Percentiles rank a stretch among this genome's conserved stretches.
Conservation (phyloP, 1,139 yeast genomes). For the Saccharomyces uvarum region DNA sequence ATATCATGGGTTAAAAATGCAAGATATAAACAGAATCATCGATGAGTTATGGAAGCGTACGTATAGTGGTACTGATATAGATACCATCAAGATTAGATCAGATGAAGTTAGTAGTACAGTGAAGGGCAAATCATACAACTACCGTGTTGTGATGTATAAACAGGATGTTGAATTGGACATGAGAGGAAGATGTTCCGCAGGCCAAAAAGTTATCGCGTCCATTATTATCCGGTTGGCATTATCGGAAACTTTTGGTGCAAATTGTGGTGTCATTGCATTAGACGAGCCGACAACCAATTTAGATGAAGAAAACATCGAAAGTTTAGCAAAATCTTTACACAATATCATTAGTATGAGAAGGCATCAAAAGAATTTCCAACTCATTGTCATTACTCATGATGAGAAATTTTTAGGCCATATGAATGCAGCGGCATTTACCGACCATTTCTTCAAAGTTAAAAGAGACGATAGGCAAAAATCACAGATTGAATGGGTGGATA, state of each 20-base stretch:
- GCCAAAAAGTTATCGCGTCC: constrained; percentile 91
- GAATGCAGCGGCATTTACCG: constrained; percentile 82
- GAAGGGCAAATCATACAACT: constrained; percentile 73
- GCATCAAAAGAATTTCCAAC: constrained; percentile 80
- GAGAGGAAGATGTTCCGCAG: constrained; percentile 98
- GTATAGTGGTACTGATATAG: constrained; percentile 92
- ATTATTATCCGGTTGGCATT: constrained; percentile 84
- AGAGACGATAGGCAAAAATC: constrained; percentile 79
- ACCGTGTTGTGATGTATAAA: constrained; percentile 91
- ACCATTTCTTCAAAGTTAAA: constrained; percentile 73
- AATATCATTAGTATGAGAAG: constrained; percentile 68
- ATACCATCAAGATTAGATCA: constrained; percentile 76
- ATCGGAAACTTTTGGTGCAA: constrained; percentile 92
- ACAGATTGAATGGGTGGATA: constrained; percentile 50
- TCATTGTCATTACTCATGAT: constrained; percentile 93
- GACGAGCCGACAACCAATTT: constrained; percentile 98
- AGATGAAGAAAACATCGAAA: constrained; percentile 81
- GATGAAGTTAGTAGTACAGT: constrained; percentile 54
- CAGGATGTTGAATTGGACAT: constrained; percentile 88
- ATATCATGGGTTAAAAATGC: constrained; percentile 86
- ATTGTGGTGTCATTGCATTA: constrained; percentile 90
- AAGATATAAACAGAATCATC: constrained; percentile 77
- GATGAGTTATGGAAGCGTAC: constrained; percentile 93
- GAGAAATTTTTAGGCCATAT: constrained; percentile 80
- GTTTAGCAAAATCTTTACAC: constrained; percentile 74